Percentiles rank a stretch among this genome's conserved stretches.
Conservation (phyloP, 805 yeast species). For the Lipomyces spencermartinsiae region DNA sequence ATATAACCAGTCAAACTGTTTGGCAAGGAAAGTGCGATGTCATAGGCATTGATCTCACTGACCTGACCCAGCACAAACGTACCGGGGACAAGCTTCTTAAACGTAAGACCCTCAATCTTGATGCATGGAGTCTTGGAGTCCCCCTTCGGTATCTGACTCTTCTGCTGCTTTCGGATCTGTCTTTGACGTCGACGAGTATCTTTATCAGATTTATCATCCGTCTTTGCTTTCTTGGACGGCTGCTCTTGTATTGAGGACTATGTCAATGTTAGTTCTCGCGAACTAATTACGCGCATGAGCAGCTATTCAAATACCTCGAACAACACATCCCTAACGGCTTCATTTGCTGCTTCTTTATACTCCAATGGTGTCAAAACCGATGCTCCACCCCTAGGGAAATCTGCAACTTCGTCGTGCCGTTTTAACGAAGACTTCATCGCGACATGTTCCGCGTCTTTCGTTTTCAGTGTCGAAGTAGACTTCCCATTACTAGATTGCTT, state of each 20-base stretch:
- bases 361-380: constrained; percentile 83
- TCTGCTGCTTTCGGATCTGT: constrained; percentile 31
- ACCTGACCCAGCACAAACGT: constrained; percentile 80
- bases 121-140: constrained; percentile 9
- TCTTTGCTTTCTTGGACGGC: constrained; percentile 27
- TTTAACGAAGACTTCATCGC: constrained; percentile 12
- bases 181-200: constrained; percentile 20
- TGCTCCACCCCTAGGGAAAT: constrained; percentile 95
- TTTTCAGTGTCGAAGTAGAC: neutral
- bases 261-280: neutral
- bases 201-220: constrained; percentile 9
- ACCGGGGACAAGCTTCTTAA: constrained; percentile 72
- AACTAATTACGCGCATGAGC: neutral
- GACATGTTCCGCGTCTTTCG: neutral
- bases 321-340: constrained; percentile 86
- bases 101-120: constrained; percentile 59
- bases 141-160: constrained; percentile 10
- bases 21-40: constrained; percentile 73
- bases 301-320: constrained; percentile 51
- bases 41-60: constrained; percentile 62
- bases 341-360: constrained; percentile 88
- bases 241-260: constrained; percentile 23
- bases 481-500: neutral
- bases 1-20: constrained; percentile 82
- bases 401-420: constrained; percentile 51